Conservation (phyloP, 73 alveolate species). For the Paramecium tetraurelia region DNA sequence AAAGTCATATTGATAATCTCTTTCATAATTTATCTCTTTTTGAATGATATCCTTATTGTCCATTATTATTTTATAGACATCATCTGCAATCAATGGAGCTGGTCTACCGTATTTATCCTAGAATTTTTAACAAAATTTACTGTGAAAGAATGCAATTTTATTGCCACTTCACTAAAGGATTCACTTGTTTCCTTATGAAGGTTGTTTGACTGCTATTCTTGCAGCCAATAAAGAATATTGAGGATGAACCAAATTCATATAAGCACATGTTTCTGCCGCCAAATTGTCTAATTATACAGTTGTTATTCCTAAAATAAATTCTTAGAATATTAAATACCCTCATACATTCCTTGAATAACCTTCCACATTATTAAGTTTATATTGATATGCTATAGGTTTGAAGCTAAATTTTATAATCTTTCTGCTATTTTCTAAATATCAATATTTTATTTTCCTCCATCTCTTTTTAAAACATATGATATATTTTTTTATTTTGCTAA, state of each 20-base stretch:
- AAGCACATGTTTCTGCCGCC: slow-evolving; percentile 93
- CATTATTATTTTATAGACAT: slow-evolving; percentile 73
- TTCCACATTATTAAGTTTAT: slow-evolving; percentile 40
- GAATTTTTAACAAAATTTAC: neutral
- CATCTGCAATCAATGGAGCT: slow-evolving; percentile 74
- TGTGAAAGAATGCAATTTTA: slow-evolving; percentile 42
- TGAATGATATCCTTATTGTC: slow-evolving; percentile 79
- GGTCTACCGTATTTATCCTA: slow-evolving; percentile 70
- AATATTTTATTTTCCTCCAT: slow-evolving; percentile 15
- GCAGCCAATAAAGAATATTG: slow-evolving; percentile 92
- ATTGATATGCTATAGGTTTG: neutral
- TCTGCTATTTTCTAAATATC: slow-evolving; percentile 20
- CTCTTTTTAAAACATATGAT: slow-evolving; percentile 12
- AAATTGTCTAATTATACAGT: slow-evolving; percentile 87
- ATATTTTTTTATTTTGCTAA: slow-evolving; percentile 6
- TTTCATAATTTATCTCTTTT: slow-evolving; percentile 72
- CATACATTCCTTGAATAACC: slow-evolving; percentile 49
- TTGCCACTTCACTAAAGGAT: slow-evolving; percentile 70
- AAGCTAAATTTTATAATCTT: slow-evolving; percentile 7
- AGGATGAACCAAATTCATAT: slow-evolving; percentile 87
- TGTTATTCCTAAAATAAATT: slow-evolving; percentile 71
- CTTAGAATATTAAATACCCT: neutral
- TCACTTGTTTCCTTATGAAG: slow-evolving; percentile 89
- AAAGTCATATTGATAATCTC: slow-evolving; percentile 91
- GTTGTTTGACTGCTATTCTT: slow-evolving; percentile 89